A percentile compares a stretch with the other conserved stretches of the same genome.
Evolutionary conservation across 1,284 basidiomycete genomes (phyloP).

Genomic region (Sparassis latifolia): DNA sequence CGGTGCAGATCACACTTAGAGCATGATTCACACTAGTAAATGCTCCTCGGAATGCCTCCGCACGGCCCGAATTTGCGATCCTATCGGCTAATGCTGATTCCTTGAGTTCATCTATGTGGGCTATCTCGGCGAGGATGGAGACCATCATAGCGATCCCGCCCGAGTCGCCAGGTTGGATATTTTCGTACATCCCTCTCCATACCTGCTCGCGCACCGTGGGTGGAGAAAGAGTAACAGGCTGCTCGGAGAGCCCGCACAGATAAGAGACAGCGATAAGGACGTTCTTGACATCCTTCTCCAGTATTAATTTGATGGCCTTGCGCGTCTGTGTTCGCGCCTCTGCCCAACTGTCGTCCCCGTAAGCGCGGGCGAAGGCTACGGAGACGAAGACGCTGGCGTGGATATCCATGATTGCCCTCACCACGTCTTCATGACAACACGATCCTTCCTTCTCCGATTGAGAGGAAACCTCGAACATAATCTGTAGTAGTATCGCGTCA

Average conservation of each 20-base stretch:
- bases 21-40: constrained; percentile 53
- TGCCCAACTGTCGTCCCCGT: constrained; percentile 44
- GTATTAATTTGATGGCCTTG: constrained; percentile 36
- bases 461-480: too few relatives aligned
- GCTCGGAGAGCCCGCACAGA: constrained; percentile 17
- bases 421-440: constrained; percentile 26
- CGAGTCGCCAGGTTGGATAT: constrained; percentile 49
- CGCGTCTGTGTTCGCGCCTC: constrained; percentile 40
- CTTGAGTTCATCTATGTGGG: constrained; percentile 63
- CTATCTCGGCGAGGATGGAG: constrained; percentile 45
- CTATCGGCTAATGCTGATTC: constrained; percentile 39
- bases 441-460: constrained; percentile 22
- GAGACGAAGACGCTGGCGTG: constrained; percentile 52
- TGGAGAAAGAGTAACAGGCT: background rate
- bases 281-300: constrained; percentile 39
- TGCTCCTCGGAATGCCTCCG: constrained; percentile 20
- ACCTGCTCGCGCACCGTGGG: constrained; percentile 47
- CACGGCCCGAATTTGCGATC: constrained; percentile 26
- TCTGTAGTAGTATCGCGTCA: too few relatives aligned
- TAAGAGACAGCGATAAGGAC: constrained; percentile 32
- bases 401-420: constrained; percentile 42
- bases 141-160: constrained; percentile 55
- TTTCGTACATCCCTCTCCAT: constrained; percentile 65
- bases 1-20: constrained; percentile 48
- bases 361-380: constrained; percentile 50